Evolutionary conservation across 352 stramenopile genomes (phyloP).

Genomic region (Blastocystis sp.): DNA sequence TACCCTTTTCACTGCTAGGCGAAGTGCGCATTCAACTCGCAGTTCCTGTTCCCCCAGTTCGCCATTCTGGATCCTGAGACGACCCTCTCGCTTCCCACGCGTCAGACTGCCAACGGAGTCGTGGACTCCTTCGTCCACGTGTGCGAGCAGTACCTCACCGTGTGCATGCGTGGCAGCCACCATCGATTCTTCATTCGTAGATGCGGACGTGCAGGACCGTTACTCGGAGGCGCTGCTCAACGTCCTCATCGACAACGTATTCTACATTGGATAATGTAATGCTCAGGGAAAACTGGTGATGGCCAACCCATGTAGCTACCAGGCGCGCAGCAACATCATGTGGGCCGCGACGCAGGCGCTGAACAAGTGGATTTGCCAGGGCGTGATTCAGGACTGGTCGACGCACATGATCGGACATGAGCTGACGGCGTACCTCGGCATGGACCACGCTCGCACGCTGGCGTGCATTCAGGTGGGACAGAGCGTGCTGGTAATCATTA

Average conservation of each 20-base stretch:
- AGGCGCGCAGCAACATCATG: constrained; percentile 65
- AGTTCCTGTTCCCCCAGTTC: constrained; percentile 61
- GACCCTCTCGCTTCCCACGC: constrained; percentile 52
- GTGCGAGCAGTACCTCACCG: constrained; percentile 68
- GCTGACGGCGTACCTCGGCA: constrained; percentile 59
- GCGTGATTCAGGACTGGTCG: constrained; percentile 61
- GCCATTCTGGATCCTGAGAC: constrained; percentile 68
- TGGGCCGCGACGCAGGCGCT: constrained; percentile 68
- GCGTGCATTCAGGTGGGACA: constrained; percentile 39
- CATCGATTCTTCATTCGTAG: constrained; percentile 3
- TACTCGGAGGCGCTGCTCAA: constrained; percentile 63
- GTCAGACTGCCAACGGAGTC: constrained; percentile 65
- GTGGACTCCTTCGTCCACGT: constrained; percentile 67
- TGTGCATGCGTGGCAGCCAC: background rate
- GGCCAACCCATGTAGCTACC: constrained; percentile 43
- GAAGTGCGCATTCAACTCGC: constrained; percentile 42
- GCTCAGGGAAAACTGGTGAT: constrained; percentile 66
- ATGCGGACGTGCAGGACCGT: constrained; percentile 63
- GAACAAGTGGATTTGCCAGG: constrained; percentile 69
- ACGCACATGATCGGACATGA: constrained; percentile 69
- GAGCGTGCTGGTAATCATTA: background rate
- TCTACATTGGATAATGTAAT: background rate
- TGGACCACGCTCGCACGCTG: constrained; percentile 65
- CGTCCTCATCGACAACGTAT: constrained; percentile 67
- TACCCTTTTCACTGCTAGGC: background rate